A percentile compares a stretch with the other conserved stretches of the same genome.
Evolutionary conservation across 108 stramenopile genomes (phyloP).

Genomic region (Stephanodiscus minutulus): DNA sequence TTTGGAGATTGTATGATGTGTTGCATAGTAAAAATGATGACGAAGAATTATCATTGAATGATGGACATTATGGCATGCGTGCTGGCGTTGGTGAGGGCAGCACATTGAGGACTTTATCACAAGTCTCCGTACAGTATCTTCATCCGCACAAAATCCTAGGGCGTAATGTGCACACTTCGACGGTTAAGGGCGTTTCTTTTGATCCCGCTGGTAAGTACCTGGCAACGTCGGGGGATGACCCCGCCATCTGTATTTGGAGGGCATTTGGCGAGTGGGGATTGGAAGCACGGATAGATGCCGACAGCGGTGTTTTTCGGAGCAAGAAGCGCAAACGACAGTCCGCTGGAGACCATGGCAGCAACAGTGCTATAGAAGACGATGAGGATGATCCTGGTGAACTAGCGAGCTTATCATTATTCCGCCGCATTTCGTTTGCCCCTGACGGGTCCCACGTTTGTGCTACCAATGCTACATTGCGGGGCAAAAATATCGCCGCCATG

Average conservation of each 20-base stretch:
- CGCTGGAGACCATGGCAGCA: slow-evolving; percentile 1
- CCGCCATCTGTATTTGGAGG: slow-evolving; percentile 85
- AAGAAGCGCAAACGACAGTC: slow-evolving; percentile 36
- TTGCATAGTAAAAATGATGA: slow-evolving; percentile 12
- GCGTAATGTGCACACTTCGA: slow-evolving; percentile 69
- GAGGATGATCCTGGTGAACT: slow-evolving; percentile 62
- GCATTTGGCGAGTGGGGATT: slow-evolving; percentile 90
- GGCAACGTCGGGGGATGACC: slow-evolving; percentile 83
- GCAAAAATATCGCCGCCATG: slow-evolving; percentile 87
- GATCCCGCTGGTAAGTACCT: slow-evolving; percentile 88
- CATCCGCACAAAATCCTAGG: slow-evolving; percentile 82
- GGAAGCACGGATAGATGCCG: slow-evolving; percentile 74
- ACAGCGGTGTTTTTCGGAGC: slow-evolving; percentile 71
- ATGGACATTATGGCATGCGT: too few species aligned
- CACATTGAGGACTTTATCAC: background rate
- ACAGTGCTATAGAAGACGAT: slow-evolving; percentile 30
- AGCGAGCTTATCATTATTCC: slow-evolving; percentile 76
- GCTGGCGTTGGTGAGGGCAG: background rate
- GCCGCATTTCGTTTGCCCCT: slow-evolving; percentile 83
- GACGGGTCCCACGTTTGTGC: slow-evolving; percentile 87
- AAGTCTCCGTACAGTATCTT: slow-evolving; percentile 39
- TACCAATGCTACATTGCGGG: slow-evolving; percentile 81
- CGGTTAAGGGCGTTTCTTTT: slow-evolving; percentile 88
- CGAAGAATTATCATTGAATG: slow-evolving; percentile 1
- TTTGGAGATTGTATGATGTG: slow-evolving; percentile 81